These are phyloP conservation scores for Silene coronaria DNA, from an alignment of 179 eudicot genomes.

Conservation along the genomic window DNA sequence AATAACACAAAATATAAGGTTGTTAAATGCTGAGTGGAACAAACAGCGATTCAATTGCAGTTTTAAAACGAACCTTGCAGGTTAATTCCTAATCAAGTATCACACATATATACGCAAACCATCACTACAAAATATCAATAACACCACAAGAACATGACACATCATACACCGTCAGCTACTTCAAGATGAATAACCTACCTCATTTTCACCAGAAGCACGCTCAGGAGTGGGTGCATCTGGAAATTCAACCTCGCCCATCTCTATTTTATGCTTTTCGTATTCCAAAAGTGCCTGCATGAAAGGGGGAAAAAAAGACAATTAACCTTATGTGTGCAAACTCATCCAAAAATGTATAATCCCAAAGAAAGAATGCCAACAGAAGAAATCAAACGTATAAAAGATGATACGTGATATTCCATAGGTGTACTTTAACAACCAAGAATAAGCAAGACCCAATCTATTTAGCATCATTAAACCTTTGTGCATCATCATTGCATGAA, in stretches of 20 bases:
- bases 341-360: not conserved
- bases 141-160: not conserved
- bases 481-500: conserved; percentile 1
- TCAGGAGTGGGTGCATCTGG: conserved; percentile 40
- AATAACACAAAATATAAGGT: too few species aligned
- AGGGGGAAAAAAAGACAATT: conserved; percentile 3
- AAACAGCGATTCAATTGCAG: not conserved
- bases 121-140: not conserved
- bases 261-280: conserved; percentile 52
- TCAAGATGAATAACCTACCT: conserved; percentile 28
- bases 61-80: not conserved
- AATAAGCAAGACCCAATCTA: not conserved
- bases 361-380: not conserved
- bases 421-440: not conserved
- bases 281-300: conserved; percentile 57
- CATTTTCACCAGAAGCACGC: conserved; percentile 41
- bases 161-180: not conserved
- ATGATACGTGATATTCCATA: not conserved
- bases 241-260: conserved; percentile 56
- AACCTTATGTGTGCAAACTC: conserved; percentile 3
- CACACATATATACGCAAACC: not conserved
- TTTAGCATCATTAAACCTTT: not conserved
- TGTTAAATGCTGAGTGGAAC: too few species aligned
- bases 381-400: not conserved
- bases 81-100: not conserved